Base-by-base conservation (phyloP, 495 filamentous ascomycete genomes). In the Astrothelium subdiscretum region DNA sequence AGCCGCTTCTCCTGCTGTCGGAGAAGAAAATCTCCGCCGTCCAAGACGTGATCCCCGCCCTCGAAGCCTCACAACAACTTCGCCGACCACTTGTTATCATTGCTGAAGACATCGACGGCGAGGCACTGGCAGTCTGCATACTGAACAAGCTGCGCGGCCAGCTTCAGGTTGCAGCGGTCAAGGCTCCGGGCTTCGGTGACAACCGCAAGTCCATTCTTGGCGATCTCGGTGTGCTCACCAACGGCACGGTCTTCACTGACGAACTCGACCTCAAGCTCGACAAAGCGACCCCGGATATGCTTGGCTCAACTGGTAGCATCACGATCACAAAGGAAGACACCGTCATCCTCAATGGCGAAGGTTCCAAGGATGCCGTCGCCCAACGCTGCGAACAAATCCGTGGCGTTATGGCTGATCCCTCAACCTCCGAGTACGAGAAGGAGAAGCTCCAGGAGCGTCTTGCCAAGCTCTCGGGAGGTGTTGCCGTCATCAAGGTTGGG, bases 301-400 rank as follows among this genome's bases (percentile, higher is more conserved):
- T 98, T 70, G 94, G 94, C 65, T 92, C 92, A 57, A 96, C 92
- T 66, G 94, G 94, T 67, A 90, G 92, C 63, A 97, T 98, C 81
- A 96, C 94, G 73, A 97, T 98, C 79, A 98, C 95, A 70, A 98
- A 98, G 84, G 94, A 98, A 78, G 94, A 98, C 77, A 98, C 94
- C 71, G 97, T 98, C 77, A 86, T 98, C 73, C 85, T 98, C 63
- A 98, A 98, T 77, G 94, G 94, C 58, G 94, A 97, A 71, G 94
- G 94, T 62, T 88, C 79, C 84, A 97, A 97, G 82, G 94, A 98
- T 72, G 76, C 82, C 60, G 94, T 98, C 71, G 80, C 88, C 65
- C 91, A 97, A 80, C 88, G 94, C 71, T 97, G 92, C 78, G 94
- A 98, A 78, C 94, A 97, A 79, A 98, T 98, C 80, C 92, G 94